These are phyloP conservation scores for Boletales sp. DNA, from an alignment of 768 basidiomycete species.

Conservation along the genomic window DNA sequence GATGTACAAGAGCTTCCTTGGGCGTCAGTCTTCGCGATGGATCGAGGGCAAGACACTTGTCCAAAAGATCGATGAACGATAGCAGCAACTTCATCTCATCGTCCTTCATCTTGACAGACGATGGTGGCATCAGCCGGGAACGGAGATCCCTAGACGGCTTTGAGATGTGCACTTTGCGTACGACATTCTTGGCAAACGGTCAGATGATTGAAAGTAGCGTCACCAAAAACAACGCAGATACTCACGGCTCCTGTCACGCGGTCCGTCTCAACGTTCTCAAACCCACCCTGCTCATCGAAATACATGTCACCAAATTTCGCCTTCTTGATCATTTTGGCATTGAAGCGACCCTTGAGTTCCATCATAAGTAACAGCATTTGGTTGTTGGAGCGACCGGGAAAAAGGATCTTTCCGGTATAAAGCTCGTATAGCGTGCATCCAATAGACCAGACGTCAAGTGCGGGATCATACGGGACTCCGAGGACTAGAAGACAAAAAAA, in stretches of 20 bases:
- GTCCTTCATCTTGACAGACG: slow-evolving; percentile 76
- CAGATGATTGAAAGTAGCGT: slow-evolving; percentile 14
- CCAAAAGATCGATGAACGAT: slow-evolving; percentile 85
- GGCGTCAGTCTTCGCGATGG: slow-evolving; percentile 85
- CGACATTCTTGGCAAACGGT: slow-evolving; percentile 57
- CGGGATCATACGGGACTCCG: slow-evolving; percentile 90
- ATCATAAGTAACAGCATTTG: slow-evolving; percentile 98
- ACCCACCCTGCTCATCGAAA: slow-evolving; percentile 91
- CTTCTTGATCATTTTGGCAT: slow-evolving; percentile 90
- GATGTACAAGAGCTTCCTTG: slow-evolving; percentile 82
- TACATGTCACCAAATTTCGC: slow-evolving; percentile 89
- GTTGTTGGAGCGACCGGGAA: slow-evolving; percentile 95
- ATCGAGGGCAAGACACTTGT: slow-evolving; percentile 87
- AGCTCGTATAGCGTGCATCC: slow-evolving; percentile 97
- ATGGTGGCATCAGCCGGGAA: slow-evolving; percentile 75
- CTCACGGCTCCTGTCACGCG: slow-evolving; percentile 80
- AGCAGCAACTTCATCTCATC: slow-evolving; percentile 80
- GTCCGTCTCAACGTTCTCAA: slow-evolving; percentile 80
- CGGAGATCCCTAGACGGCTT: slow-evolving; percentile 82
- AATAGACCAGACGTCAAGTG: slow-evolving; percentile 95
- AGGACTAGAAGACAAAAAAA: slow-evolving; percentile 57
- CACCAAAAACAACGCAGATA: slow-evolving; percentile 19
- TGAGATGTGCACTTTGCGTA: slow-evolving; percentile 77
- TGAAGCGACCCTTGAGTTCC: slow-evolving; percentile 95
- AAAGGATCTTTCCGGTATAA: slow-evolving; percentile 95